These are phyloP conservation scores for Aspergillus egyptiacus DNA, from an alignment of 495 filamentous ascomycete species.

Conservation along the genomic window DNA sequence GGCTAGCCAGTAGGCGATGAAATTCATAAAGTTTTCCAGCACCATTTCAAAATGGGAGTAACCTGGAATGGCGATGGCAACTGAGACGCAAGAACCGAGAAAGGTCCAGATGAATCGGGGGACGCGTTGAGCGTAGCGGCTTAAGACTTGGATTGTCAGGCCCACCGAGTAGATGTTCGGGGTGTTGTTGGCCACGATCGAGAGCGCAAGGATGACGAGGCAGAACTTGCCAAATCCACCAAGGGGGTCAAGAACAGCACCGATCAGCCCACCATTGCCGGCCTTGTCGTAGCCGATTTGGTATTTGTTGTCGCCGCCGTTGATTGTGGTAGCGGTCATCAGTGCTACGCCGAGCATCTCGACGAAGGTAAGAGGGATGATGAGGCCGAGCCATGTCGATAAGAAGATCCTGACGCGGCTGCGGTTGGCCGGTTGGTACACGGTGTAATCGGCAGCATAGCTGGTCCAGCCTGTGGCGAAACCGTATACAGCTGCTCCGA, in stretches of 20 bases:
- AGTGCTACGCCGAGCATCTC: constrained; percentile 76
- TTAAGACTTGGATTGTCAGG: constrained; percentile 68
- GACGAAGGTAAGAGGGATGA: constrained; percentile 67
- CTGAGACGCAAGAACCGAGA: constrained; percentile 60
- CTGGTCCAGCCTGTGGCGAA: constrained; percentile 78
- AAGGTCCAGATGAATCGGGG: constrained; percentile 76
- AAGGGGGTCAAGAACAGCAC: constrained; percentile 58
- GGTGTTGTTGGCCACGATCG: constrained; percentile 79
- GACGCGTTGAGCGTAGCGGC: constrained; percentile 56
- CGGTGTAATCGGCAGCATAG: constrained; percentile 77
- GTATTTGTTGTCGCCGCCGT: constrained; percentile 50
- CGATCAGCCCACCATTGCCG: constrained; percentile 66
- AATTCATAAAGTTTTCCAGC: constrained; percentile 72
- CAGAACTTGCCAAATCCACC: constrained; percentile 80
- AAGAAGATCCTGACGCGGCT: constrained; percentile 58
- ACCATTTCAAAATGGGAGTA: constrained; percentile 67
- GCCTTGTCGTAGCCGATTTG: constrained; percentile 52
- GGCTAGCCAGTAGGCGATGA: constrained; percentile 79
- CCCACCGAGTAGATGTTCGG: constrained; percentile 85
- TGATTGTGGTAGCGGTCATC: constrained; percentile 52
- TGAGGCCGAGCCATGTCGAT: constrained; percentile 64
- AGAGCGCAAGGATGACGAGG: constrained; percentile 69
- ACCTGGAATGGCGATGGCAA: constrained; percentile 72
- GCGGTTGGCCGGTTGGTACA: constrained; percentile 64
- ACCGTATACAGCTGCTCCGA: constrained; percentile 67